A percentile compares a stretch with the other conserved stretches of the same genome.
Evolutionary conservation across 805 yeast genomes (phyloP).

Genomic region (Naumovozyma dairenensis): DNA sequence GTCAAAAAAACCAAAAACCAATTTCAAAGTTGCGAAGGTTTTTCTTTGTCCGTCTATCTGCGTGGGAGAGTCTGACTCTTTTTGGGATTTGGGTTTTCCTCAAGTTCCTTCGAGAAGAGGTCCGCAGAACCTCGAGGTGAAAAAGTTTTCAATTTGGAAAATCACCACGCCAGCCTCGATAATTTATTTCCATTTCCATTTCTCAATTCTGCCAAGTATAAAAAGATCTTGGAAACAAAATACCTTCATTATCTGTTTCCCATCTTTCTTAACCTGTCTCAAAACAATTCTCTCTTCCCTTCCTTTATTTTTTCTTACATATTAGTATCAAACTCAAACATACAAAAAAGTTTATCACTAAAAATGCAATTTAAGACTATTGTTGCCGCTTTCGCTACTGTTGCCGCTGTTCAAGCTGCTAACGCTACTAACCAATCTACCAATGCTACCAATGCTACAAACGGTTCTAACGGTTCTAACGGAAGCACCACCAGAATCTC

Average conservation of each 20-base stretch:
- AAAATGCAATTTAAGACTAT: constrained; percentile 66
- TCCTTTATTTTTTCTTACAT: not conserved
- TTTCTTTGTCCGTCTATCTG: not conserved
- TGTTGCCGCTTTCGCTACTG: constrained; percentile 60
- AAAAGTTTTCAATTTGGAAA: not conserved
- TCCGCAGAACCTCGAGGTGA: not conserved
- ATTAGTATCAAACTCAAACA: constrained; percentile 1
- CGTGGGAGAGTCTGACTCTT: not conserved
- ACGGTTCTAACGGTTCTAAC: constrained; percentile 32
- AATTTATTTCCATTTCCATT: not conserved
- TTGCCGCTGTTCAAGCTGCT: constrained; percentile 59
- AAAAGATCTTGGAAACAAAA: too few relatives aligned
- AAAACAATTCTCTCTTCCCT: not conserved
- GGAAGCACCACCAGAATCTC: constrained; percentile 32
- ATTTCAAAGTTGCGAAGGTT: too few relatives aligned
- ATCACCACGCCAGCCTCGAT: not conserved
- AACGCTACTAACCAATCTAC: constrained; percentile 34
- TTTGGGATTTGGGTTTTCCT: too few relatives aligned
- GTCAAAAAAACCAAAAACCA: too few relatives aligned
- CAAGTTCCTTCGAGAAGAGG: too few relatives aligned
- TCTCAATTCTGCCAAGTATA: too few relatives aligned
- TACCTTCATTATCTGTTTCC: too few relatives aligned
- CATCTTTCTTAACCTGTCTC: too few relatives aligned
- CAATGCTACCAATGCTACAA: constrained; percentile 36
- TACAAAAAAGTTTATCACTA: constrained; percentile 1